These are phyloP conservation scores for Areca catechu DNA, from an alignment of 176 grass and related monocot genomes.

Conservation along the genomic window DNA sequence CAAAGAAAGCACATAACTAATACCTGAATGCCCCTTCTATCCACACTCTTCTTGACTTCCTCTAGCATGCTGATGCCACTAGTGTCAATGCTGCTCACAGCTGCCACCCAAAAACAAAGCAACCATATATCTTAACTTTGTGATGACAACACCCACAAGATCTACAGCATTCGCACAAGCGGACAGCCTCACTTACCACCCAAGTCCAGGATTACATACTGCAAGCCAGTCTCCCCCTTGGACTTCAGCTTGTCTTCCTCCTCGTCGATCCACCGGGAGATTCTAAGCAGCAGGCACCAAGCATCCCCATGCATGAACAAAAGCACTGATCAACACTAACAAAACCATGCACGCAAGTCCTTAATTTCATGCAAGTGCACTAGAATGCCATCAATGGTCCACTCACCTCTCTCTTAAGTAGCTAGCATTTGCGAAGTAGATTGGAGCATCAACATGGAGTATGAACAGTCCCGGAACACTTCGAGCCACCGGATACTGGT, in stretches of 20 bases:
- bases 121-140: no score
- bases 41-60: conserved; percentile 39
- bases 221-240: conserved; percentile 41
- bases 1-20: no score
- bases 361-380: no score
- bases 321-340: no score
- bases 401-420: conserved; percentile 15
- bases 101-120: conserved; percentile 23
- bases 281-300: conserved; percentile 23
- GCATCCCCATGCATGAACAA: no score
- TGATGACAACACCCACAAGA: no score
- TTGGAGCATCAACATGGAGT: conserved; percentile 3
- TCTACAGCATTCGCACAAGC: no score
- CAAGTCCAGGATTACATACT: conserved; percentile 80
- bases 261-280: conserved; percentile 77
- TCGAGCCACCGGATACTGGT: conserved; percentile 2
- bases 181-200: conserved; percentile 30
- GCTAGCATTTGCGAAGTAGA: conserved; percentile 1
- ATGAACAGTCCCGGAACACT: conserved; percentile 2
- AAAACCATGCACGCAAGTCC: no score
- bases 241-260: conserved; percentile 56
- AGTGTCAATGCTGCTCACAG: conserved; percentile 60
- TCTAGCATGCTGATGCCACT: conserved; percentile 60
- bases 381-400: neutral
- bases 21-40: conserved; percentile 23